These are phyloP conservation scores for Colletotrichum karsti DNA, from an alignment of 2,329 filamentous ascomycete species.

Conservation along the genomic window DNA sequence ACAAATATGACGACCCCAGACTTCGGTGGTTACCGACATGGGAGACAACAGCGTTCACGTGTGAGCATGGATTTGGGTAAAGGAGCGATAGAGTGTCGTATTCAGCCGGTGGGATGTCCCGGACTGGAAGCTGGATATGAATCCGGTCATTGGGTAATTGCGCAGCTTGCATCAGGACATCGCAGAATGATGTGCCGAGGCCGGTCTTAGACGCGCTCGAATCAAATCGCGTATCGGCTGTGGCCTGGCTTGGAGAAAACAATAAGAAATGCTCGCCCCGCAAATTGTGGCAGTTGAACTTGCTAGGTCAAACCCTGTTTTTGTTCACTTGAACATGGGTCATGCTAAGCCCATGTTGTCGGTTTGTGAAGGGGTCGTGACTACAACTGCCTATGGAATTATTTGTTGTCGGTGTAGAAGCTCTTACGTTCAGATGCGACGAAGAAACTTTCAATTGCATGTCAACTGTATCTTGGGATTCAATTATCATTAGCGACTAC, in stretches of 20 bases:
- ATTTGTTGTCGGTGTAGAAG: too few species aligned
- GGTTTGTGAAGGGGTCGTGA: too few species aligned
- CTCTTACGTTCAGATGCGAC: too few species aligned
- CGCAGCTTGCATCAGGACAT: background rate
- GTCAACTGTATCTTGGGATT: too few species aligned
- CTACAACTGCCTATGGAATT: too few species aligned
- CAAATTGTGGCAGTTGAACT: background rate
- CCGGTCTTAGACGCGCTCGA: slow-evolving; percentile 6
- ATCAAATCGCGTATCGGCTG: background rate
- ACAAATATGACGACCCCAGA: background rate
- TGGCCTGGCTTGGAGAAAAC: background rate
- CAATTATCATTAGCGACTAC: too few species aligned
- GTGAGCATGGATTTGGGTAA: background rate
- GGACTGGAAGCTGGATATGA: background rate
- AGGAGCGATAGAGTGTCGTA: background rate
- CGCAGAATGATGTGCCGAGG: slow-evolving; percentile 20
- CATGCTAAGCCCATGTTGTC: too few species aligned
- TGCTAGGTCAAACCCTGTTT: background rate
- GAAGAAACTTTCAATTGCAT: too few species aligned
- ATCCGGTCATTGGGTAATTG: background rate
- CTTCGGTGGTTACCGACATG: background rate
- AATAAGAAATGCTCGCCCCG: background rate
- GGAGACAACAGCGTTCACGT: slow-evolving; percentile 8
- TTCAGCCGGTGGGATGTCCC: background rate
- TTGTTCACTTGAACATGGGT: too few species aligned